Percentiles rank a stretch among this genome's conserved stretches.
Conservation (phyloP, 2,329 filamentous ascomycete genomes). For the Erysiphe pulchra region DNA sequence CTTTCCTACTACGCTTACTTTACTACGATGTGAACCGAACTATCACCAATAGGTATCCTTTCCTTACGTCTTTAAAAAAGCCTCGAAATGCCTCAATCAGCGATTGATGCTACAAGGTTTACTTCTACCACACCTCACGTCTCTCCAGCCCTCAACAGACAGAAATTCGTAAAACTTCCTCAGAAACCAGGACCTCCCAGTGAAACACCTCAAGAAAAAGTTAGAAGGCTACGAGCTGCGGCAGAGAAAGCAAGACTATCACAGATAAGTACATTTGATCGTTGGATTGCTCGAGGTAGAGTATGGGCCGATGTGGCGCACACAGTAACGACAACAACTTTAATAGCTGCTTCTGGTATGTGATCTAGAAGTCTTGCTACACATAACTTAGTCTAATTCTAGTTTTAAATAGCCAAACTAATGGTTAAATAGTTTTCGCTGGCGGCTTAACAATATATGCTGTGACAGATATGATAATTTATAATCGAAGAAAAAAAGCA, state of each 20-base stretch:
- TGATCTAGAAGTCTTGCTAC: not conserved
- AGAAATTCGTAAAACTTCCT: slow-evolving; percentile 19
- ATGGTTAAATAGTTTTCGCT: slow-evolving; percentile 22
- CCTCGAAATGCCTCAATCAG: slow-evolving; percentile 30
- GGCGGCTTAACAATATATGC: slow-evolving; percentile 36
- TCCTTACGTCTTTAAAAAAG: not conserved
- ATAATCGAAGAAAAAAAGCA: slow-evolving; percentile 37
- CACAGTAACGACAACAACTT: slow-evolving; percentile 12
- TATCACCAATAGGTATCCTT: not conserved
- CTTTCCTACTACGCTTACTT: too few relatives aligned
- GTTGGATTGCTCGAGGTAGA: slow-evolving; percentile 11
- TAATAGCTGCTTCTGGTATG: slow-evolving; percentile 14
- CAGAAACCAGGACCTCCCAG: slow-evolving; percentile 11
- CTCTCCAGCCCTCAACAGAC: slow-evolving; percentile 17
- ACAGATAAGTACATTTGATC: slow-evolving; percentile 12
- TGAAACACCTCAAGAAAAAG: slow-evolving; percentile 15
- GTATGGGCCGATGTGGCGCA: slow-evolving; percentile 15
- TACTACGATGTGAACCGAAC: too few relatives aligned
- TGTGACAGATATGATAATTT: slow-evolving; percentile 37
- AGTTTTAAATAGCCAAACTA: not conserved
- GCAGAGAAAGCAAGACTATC: slow-evolving; percentile 12
- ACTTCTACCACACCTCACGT: slow-evolving; percentile 46
- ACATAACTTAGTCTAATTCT: not conserved
- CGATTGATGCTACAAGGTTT: slow-evolving; percentile 59
- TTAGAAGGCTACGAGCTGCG: slow-evolving; percentile 13